These are phyloP conservation scores for Limonium bicolor DNA, from an alignment of 148 eudicot species.

Conservation along the genomic window DNA sequence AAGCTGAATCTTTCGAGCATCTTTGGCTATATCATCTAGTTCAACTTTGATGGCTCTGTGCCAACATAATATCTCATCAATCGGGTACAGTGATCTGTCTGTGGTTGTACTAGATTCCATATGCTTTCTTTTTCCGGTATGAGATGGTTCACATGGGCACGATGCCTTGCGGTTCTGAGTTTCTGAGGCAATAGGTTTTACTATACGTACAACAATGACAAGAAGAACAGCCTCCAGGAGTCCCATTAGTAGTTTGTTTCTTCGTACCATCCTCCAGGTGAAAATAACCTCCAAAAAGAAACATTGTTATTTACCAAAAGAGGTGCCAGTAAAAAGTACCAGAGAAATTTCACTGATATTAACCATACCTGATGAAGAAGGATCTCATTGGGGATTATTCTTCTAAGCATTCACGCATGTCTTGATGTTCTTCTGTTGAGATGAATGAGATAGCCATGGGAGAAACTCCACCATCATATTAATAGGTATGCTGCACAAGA, in stretches of 20 bases:
- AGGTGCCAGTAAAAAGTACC: not conserved
- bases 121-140: slow-evolving; percentile 30
- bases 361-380: slow-evolving; percentile 87
- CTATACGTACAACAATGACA: slow-evolving; percentile 14
- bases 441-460: slow-evolving; percentile 94
- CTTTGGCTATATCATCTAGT: slow-evolving; percentile 71
- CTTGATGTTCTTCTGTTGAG: slow-evolving; percentile 68
- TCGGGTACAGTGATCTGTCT: slow-evolving; percentile 28
- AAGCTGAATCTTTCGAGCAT: slow-evolving; percentile 60
- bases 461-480: slow-evolving; percentile 96
- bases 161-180: slow-evolving; percentile 15
- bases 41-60: slow-evolving; percentile 78
- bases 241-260: slow-evolving; percentile 13
- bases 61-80: slow-evolving; percentile 89
- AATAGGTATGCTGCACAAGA: slow-evolving; percentile 91
- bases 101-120: slow-evolving; percentile 14
- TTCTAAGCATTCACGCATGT: slow-evolving; percentile 72
- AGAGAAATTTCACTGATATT: not conserved
- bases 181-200: slow-evolving; percentile 16
- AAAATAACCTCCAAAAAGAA: slow-evolving; percentile 52
- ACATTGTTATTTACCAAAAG: not conserved
- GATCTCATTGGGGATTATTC: slow-evolving; percentile 70
- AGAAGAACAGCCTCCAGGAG: slow-evolving; percentile 24
- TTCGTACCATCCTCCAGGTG: slow-evolving; percentile 80
- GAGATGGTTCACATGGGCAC: slow-evolving; percentile 47